Conservation (phyloP, 495 filamentous ascomycete species). For the Trichoderma asperelloides region DNA sequence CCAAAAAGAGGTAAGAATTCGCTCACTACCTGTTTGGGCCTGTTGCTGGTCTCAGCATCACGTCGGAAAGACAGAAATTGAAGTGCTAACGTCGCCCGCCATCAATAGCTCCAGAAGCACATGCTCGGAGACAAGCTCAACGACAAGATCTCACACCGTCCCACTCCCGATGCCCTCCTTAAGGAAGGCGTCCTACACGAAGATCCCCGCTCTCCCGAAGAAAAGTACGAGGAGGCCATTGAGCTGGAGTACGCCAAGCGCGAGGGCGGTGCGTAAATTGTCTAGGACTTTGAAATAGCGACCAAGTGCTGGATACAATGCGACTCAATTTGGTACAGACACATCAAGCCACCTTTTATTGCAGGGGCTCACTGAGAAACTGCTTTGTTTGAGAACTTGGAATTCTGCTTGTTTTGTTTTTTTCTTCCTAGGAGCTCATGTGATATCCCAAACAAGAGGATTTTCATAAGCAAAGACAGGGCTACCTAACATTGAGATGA, state of each 20-base stretch:
- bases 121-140: constrained; percentile 81
- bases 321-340: not conserved
- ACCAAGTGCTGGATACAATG: not conserved
- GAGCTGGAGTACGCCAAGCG: constrained; percentile 43
- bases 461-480: not conserved
- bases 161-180: constrained; percentile 64
- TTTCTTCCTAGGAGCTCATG: not conserved
- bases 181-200: constrained; percentile 67
- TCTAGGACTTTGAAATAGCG: not conserved
- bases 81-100: not conserved
- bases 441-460: not conserved
- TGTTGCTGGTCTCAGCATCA: not conserved
- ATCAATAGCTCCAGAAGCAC: constrained; percentile 56
- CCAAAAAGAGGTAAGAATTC: constrained; percentile 50
- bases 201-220: constrained; percentile 44
- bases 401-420: not conserved
- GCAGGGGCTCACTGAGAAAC: not conserved
- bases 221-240: constrained; percentile 41
- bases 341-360: not conserved
- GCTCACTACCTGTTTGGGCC: not conserved
- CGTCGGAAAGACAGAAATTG: not conserved
- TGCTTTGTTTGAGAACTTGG: not conserved
- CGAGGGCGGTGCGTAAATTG: constrained; percentile 35
- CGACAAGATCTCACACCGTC: constrained; percentile 68
- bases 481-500: not conserved